Conservation (phyloP, 305 asterid species). For the Caryopteris hybrid region DNA sequence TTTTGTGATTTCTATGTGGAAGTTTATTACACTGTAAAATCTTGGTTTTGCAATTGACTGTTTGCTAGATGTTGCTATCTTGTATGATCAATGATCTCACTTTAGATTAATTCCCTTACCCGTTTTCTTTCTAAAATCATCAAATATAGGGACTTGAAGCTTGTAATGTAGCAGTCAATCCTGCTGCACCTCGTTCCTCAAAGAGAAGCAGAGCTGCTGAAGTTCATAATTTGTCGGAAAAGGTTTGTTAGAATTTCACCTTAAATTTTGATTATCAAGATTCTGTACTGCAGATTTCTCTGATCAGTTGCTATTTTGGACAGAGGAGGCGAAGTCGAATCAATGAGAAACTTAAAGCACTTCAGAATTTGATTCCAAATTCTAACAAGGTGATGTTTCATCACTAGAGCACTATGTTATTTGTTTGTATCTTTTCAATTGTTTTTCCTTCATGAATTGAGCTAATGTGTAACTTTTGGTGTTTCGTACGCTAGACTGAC, state of each 20-base stretch:
- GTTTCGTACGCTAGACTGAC: conserved; percentile 60
- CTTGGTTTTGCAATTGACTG: not conserved
- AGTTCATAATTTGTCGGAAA: conserved; percentile 89
- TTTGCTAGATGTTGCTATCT: not conserved
- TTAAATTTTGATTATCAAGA: conserved; percentile 2
- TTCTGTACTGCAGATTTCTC: conserved; percentile 10
- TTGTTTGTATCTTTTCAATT: not conserved
- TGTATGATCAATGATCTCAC: not conserved
- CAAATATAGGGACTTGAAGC: conserved; percentile 53
- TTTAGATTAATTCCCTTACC: not conserved
- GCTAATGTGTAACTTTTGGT: conserved; percentile 8
- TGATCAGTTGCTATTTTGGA: conserved; percentile 17
- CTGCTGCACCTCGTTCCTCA: conserved; percentile 51
- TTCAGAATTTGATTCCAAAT: conserved; percentile 91
- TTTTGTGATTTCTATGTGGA: not conserved
- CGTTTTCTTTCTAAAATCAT: not conserved
- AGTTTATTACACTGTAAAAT: not conserved
- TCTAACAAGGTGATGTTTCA: conserved; percentile 63
- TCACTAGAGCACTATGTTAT: not conserved
- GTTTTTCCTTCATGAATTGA: not conserved
- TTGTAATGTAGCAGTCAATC: conserved; percentile 37
- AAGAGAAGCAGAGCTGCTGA: conserved; percentile 96
- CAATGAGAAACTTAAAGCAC: conserved; percentile 92
- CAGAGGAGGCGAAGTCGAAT: conserved; percentile 98
- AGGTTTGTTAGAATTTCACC: conserved; percentile 44